A percentile compares a stretch with the other conserved stretches of the same genome.
phyloP scores from a whole-genome alignment of 495 filamentous ascomycete genomes.

The Neurospora cerealis region DNA sequence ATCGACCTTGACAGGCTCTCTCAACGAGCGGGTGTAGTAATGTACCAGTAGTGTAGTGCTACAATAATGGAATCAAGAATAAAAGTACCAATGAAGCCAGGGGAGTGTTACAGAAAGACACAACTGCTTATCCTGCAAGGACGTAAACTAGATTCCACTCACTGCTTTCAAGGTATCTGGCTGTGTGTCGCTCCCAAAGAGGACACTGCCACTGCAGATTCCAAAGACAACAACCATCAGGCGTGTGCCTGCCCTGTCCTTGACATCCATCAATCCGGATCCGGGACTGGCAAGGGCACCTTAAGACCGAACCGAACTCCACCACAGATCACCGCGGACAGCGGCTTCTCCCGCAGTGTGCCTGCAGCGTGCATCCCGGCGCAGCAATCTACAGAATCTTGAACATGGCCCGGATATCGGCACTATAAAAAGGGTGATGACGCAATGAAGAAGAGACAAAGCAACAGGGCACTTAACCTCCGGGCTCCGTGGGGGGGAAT shows the following conservation, averaged over 20 bases:
- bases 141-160: background rate
- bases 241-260: background rate
- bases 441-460: background rate
- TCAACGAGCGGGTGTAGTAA: background rate
- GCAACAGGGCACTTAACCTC: background rate
- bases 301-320: background rate
- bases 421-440: background rate
- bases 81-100: background rate
- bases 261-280: background rate
- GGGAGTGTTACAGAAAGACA: background rate
- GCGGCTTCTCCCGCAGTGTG: background rate
- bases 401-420: background rate
- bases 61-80: background rate
- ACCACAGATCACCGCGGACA: background rate
- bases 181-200: background rate
- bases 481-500: no score
- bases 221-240: background rate
- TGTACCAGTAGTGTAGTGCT: background rate
- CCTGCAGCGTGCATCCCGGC: background rate
- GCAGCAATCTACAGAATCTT: background rate
- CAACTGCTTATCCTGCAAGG: background rate
- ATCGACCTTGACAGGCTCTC: background rate
- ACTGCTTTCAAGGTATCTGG: background rate
- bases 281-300: background rate
- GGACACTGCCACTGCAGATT: background rate